phyloP scores from a whole-genome alignment of 1,139 yeast species.

The Kurtzmaniella quercitrusa region DNA sequence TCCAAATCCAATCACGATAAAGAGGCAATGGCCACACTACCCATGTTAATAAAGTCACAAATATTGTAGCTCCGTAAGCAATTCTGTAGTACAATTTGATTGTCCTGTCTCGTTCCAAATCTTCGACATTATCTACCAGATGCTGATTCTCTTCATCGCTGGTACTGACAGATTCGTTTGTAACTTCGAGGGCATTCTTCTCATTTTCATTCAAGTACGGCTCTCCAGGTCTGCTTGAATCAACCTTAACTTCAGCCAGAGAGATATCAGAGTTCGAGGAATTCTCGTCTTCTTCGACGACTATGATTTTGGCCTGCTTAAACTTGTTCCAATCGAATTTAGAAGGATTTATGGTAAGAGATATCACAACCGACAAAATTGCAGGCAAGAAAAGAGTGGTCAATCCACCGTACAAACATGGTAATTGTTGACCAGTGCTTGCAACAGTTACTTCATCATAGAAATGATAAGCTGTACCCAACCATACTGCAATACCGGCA shows the following conservation, averaged over 20 bases:
- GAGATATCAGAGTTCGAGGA: not conserved
- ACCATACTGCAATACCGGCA: slow-evolving; percentile 22
- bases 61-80: slow-evolving; percentile 24
- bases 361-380: slow-evolving; percentile 19
- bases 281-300: slow-evolving; percentile 12
- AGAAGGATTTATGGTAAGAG: slow-evolving; percentile 21
- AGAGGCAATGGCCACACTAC: slow-evolving; percentile 46
- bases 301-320: slow-evolving; percentile 17
- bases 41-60: slow-evolving; percentile 29
- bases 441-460: slow-evolving; percentile 21
- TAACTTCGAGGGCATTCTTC: not conserved
- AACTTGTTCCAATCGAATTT: slow-evolving; percentile 30
- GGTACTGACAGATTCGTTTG: not conserved
- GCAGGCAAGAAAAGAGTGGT: slow-evolving; percentile 31
- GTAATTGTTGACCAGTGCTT: slow-evolving; percentile 26
- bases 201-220: not conserved
- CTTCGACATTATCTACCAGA: not conserved
- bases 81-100: slow-evolving; percentile 12
- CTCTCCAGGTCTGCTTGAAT: not conserved
- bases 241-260: not conserved
- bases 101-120: not conserved
- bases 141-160: not conserved
- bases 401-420: slow-evolving; percentile 28
- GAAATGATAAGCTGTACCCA: slow-evolving; percentile 21
- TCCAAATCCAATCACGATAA: slow-evolving; percentile 41